phyloP scores from a whole-genome alignment of 495 filamentous ascomycete genomes.

The Neurospora sp. region DNA sequence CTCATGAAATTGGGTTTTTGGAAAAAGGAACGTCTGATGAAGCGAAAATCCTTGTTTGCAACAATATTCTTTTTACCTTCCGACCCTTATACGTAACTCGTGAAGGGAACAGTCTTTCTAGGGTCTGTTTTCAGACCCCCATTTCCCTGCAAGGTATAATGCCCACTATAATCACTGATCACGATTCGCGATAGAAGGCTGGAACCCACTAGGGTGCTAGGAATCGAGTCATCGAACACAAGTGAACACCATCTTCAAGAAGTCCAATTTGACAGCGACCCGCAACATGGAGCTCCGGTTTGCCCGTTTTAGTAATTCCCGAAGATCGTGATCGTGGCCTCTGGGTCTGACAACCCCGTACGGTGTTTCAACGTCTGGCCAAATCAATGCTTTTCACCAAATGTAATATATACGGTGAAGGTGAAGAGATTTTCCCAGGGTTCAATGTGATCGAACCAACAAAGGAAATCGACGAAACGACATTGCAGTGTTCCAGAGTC shows the following conservation, averaged over 20 bases:
- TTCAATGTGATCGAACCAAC: not conserved
- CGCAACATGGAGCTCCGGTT: not conserved
- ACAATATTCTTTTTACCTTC: too few species aligned
- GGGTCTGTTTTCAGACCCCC: too few species aligned
- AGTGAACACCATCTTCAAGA: not conserved
- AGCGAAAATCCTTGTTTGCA: too few species aligned
- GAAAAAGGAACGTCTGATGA: too few species aligned
- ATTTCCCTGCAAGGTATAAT: not conserved
- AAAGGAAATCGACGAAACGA: not conserved
- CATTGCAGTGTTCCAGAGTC: not conserved
- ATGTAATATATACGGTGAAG: not conserved
- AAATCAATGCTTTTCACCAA: not conserved
- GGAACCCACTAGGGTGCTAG: not conserved
- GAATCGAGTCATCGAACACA: not conserved
- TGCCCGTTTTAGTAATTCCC: not conserved
- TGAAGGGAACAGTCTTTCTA: too few species aligned
- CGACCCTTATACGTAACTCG: too few species aligned
- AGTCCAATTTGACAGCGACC: not conserved
- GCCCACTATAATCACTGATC: not conserved
- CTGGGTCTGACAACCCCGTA: not conserved
- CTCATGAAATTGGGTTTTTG: too few species aligned
- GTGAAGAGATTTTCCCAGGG: not conserved
- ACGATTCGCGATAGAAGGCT: not conserved
- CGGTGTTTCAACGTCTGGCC: not conserved
- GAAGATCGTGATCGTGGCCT: not conserved